These are phyloP conservation scores for Cladosporium sp. DNA, from an alignment of 2,329 filamentous ascomycete species.

Conservation along the genomic window DNA sequence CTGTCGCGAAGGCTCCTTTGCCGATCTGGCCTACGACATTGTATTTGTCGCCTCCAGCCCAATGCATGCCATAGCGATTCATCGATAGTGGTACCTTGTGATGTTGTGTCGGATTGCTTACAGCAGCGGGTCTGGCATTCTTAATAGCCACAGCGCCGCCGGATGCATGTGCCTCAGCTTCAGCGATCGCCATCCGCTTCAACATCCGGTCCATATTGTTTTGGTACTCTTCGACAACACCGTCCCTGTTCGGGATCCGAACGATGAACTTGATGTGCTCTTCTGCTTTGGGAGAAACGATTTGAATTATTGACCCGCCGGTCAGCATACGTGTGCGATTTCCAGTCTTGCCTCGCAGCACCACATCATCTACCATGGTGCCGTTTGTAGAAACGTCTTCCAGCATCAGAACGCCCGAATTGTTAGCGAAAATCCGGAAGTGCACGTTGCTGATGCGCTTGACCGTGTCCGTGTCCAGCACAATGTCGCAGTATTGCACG, in stretches of 20 bases:
- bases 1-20: conserved; percentile 91
- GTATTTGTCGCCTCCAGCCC: conserved; percentile 81
- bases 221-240: conserved; percentile 56
- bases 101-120: neutral
- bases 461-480: conserved; percentile 64
- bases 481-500: conserved; percentile 66
- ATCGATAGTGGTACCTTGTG: conserved; percentile 23
- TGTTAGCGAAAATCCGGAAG: conserved; percentile 89
- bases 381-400: conserved; percentile 96
- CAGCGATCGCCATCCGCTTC: conserved; percentile 4
- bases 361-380: conserved; percentile 74
- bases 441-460: conserved; percentile 90
- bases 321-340: conserved; percentile 64
- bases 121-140: conserved; percentile 11
- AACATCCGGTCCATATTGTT: conserved; percentile 9
- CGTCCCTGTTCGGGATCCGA: conserved; percentile 72
- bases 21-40: conserved; percentile 81
- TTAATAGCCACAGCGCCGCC: neutral
- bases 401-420: conserved; percentile 84
- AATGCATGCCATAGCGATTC: conserved; percentile 64
- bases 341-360: conserved; percentile 58
- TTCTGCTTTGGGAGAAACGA: conserved; percentile 55
- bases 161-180: conserved; percentile 11
- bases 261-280: conserved; percentile 80
- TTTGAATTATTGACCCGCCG: conserved; percentile 71